Evolutionary conservation across 78 protist species (phyloP).

Genomic region (Dictyostelium discoideum): DNA sequence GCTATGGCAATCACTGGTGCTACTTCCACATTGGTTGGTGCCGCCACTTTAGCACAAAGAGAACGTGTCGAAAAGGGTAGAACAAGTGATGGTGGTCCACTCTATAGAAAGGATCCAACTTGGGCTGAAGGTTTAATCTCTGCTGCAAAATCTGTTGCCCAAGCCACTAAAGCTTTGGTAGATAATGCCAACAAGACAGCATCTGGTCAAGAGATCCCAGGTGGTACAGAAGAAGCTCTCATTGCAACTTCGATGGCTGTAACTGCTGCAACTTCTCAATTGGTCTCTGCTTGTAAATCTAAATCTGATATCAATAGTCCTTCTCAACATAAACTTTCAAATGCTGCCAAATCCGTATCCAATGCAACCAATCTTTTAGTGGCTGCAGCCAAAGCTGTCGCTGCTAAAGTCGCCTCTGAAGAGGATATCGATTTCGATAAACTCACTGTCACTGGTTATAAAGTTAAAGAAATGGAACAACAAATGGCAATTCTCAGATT

Average conservation of each 20-base stretch:
- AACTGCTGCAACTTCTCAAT: slow-evolving; percentile 86
- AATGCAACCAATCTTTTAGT: slow-evolving; percentile 73
- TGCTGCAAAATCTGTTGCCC: slow-evolving; percentile 90
- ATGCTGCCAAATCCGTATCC: slow-evolving; percentile 60
- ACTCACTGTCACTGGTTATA: slow-evolving; percentile 58
- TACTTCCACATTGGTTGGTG: slow-evolving; percentile 80
- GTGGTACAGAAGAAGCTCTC: slow-evolving; percentile 78
- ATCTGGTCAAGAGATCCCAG: slow-evolving; percentile 74
- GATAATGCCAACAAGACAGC: slow-evolving; percentile 89
- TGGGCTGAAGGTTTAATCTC: slow-evolving; percentile 91
- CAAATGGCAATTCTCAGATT: slow-evolving; percentile 81
- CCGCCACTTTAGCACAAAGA: slow-evolving; percentile 88
- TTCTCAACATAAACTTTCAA: slow-evolving; percentile 81
- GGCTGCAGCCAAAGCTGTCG: slow-evolving; percentile 79
- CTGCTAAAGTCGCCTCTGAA: slow-evolving; percentile 59
- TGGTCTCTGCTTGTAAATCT: slow-evolving; percentile 84
- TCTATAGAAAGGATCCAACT: slow-evolving; percentile 79
- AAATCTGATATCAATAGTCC: slow-evolving; percentile 80
- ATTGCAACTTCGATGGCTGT: slow-evolving; percentile 85
- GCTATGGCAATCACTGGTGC: slow-evolving; percentile 92
- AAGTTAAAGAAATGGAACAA: slow-evolving; percentile 84
- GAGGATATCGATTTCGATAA: slow-evolving; percentile 57
- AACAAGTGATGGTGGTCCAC: slow-evolving; percentile 60
- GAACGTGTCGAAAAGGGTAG: slow-evolving; percentile 83
- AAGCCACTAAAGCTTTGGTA: slow-evolving; percentile 74